Evolutionary conservation across 2,329 filamentous ascomycete genomes (phyloP).

Genomic region (Podosphaera fusca): DNA sequence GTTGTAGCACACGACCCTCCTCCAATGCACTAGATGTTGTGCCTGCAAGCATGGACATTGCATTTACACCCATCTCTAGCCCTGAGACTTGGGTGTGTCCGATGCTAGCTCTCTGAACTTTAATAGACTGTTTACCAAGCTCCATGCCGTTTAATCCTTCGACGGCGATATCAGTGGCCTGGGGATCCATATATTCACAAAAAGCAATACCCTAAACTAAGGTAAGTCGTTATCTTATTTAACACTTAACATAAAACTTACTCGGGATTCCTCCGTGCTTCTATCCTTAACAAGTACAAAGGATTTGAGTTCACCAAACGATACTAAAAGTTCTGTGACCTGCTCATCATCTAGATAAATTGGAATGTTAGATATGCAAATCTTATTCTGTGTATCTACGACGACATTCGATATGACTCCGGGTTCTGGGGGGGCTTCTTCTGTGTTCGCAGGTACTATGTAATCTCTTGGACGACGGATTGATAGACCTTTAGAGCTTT

Average conservation of each 20-base stretch:
- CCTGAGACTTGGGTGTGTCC: conserved; percentile 82
- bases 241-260: conserved; percentile 23
- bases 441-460: conserved; percentile 62
- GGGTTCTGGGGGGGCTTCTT: conserved; percentile 50
- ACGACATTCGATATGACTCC: conserved; percentile 62
- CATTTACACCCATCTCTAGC: conserved; percentile 86
- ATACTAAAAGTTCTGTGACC: conserved; percentile 67
- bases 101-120: conserved; percentile 72
- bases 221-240: conserved; percentile 1
- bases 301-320: conserved; percentile 82
- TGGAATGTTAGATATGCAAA: conserved; percentile 78
- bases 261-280: conserved; percentile 64
- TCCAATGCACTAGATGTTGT: conserved; percentile 62
- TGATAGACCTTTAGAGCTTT: conserved; percentile 33
- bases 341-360: conserved; percentile 75
- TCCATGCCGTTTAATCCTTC: conserved; percentile 87
- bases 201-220: conserved; percentile 64
- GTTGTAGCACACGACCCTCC: conserved; percentile 62
- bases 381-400: conserved; percentile 83
- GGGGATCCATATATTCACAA: conserved; percentile 71
- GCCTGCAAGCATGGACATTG: conserved; percentile 92
- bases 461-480: conserved; percentile 90
- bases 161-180: conserved; percentile 60
- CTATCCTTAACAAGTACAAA: conserved; percentile 78
- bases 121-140: conserved; percentile 65